Conservation (phyloP, 208 protist genomes). For the Eutreptiella sp. region DNA sequence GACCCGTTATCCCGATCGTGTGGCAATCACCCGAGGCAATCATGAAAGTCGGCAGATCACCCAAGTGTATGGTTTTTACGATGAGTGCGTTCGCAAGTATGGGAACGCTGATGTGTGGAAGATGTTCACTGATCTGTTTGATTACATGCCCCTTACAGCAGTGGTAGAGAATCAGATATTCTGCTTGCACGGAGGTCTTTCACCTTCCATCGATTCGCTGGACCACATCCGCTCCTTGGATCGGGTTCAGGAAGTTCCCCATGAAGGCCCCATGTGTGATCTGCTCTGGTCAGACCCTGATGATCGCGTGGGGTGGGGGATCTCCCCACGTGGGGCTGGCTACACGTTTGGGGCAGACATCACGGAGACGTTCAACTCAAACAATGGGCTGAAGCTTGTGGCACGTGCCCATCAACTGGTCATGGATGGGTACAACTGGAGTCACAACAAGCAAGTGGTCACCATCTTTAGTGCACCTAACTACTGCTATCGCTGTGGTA, state of each 20-base stretch:
- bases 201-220: constrained; percentile 81
- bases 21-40: constrained; percentile 95
- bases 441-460: constrained; percentile 92
- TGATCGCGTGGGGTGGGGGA: constrained; percentile 87
- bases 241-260: constrained; percentile 95
- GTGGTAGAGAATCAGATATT: constrained; percentile 95
- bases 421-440: constrained; percentile 97
- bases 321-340: constrained; percentile 92
- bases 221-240: constrained; percentile 90
- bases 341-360: constrained; percentile 98
- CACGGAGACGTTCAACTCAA: constrained; percentile 95
- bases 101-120: constrained; percentile 93
- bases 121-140: constrained; percentile 93
- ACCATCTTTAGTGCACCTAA: constrained; percentile 99
- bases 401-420: constrained; percentile 93
- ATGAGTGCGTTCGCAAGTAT: constrained; percentile 97
- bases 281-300: constrained; percentile 98
- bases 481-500: constrained; percentile 98
- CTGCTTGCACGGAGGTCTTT: constrained; percentile 91
- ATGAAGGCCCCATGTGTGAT: constrained; percentile 98
- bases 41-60: constrained; percentile 97
- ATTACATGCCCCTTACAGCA: constrained; percentile 94
- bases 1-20: constrained; percentile 86
- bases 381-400: constrained; percentile 93
- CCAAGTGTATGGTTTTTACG: constrained; percentile 98